A percentile compares a stretch with the other conserved stretches of the same genome.
Conservation (phyloP, 306 rosid species). For the Canavalia ensiformis region DNA sequence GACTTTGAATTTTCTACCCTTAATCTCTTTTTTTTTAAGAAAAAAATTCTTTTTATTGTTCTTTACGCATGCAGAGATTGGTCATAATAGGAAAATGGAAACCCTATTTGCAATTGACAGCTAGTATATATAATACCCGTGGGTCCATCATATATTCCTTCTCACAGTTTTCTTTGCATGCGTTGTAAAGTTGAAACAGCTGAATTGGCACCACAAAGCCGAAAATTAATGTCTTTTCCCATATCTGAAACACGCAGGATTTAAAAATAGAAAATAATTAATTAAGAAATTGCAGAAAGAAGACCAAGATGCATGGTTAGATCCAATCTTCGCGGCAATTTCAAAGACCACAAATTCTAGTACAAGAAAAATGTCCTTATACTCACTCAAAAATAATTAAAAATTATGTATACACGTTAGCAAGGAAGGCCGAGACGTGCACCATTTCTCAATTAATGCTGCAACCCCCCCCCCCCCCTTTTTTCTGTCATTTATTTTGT, state of each 20-base stretch:
- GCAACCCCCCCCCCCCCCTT: too few species aligned
- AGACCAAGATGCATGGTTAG: background rate
- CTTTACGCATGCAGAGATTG: slow-evolving; percentile 25
- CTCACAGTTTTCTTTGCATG: slow-evolving; percentile 53
- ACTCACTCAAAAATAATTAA: background rate
- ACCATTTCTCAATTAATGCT: background rate
- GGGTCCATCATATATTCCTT: slow-evolving; percentile 48
- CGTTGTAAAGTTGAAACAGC: slow-evolving; percentile 66
- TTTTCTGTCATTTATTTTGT: too few species aligned
- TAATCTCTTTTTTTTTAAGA: background rate
- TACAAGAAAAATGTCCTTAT: background rate
- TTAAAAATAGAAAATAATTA: slow-evolving; percentile 4
- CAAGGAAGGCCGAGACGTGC: too few species aligned
- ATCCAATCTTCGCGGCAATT: slow-evolving; percentile 37
- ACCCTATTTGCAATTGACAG: slow-evolving; percentile 40
- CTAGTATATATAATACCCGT: slow-evolving; percentile 3
- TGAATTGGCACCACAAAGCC: slow-evolving; percentile 47
- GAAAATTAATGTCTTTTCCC: slow-evolving; percentile 35
- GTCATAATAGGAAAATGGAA: slow-evolving; percentile 41
- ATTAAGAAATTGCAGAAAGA: background rate
- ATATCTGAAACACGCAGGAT: background rate
- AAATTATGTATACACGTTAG: background rate
- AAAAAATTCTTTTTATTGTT: background rate
- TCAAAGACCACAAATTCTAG: slow-evolving; percentile 24
- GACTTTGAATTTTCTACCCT: background rate